Evolutionary conservation across 2,329 filamentous ascomycete species (phyloP).

Genomic region (Exserohilum turcica): DNA sequence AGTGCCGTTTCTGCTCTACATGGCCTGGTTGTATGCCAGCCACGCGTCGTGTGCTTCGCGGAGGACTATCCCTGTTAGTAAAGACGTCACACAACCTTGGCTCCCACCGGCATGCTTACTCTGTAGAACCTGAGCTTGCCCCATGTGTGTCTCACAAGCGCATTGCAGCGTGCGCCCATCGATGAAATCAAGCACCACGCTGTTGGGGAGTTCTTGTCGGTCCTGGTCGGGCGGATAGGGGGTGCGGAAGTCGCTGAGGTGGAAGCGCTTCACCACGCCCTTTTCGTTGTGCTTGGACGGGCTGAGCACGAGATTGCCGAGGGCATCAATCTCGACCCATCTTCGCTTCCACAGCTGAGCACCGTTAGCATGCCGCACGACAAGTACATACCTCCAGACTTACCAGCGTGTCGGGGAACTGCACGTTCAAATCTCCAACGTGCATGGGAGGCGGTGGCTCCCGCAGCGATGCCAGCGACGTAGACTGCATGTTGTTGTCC

Average conservation of each 20-base stretch:
- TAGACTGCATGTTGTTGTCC: slow-evolving; percentile 44
- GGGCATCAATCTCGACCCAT: slow-evolving; percentile 81
- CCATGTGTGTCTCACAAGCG: slow-evolving; percentile 51
- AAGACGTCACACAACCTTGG: no score
- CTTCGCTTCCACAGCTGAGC: slow-evolving; percentile 85
- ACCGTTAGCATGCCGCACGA: slow-evolving; percentile 8
- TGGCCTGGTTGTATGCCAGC: slow-evolving; percentile 39
- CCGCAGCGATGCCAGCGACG: slow-evolving; percentile 36
- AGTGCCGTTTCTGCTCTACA: slow-evolving; percentile 8
- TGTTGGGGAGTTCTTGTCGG: slow-evolving; percentile 89
- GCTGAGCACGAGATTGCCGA: slow-evolving; percentile 82
- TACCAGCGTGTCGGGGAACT: slow-evolving; percentile 89
- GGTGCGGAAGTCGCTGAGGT: slow-evolving; percentile 79
- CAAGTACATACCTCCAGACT: slow-evolving; percentile 32
- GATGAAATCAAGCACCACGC: slow-evolving; percentile 67
- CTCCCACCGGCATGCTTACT: slow-evolving; percentile 27
- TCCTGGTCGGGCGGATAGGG: slow-evolving; percentile 89
- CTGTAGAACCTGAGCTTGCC: slow-evolving; percentile 45
- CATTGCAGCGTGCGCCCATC: slow-evolving; percentile 68
- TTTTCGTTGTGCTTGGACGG: slow-evolving; percentile 67
- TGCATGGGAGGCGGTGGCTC: slow-evolving; percentile 64
- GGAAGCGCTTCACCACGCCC: slow-evolving; percentile 76
- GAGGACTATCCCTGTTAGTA: slow-evolving; percentile 38
- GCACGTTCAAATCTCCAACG: slow-evolving; percentile 91
- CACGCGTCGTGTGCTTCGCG: slow-evolving; percentile 47